Evolutionary conservation across 139 green algal species (phyloP).

Genomic region (Auxenochlorella protothecoides): DNA sequence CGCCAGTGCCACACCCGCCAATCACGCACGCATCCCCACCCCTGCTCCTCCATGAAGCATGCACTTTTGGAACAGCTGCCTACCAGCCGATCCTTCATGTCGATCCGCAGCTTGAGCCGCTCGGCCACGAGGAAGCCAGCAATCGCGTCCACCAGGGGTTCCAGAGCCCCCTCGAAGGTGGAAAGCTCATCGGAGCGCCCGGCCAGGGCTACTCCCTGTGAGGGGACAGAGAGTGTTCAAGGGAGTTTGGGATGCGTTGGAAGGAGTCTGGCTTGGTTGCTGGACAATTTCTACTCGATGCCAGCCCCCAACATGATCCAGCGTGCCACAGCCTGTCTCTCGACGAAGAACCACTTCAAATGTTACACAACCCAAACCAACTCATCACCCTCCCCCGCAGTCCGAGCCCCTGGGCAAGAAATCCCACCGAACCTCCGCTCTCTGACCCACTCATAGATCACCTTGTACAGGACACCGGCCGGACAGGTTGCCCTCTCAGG

Average conservation of each 20-base stretch:
- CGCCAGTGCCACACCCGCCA: constrained; percentile 3
- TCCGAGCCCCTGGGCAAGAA: background rate
- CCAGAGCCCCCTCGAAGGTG: constrained; percentile 17
- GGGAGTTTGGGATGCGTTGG: too few relatives aligned
- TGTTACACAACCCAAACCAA: background rate
- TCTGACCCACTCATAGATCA: background rate
- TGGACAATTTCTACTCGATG: too few relatives aligned
- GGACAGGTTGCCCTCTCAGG: constrained; percentile 9
- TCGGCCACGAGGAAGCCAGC: constrained; percentile 27
- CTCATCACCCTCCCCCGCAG: background rate
- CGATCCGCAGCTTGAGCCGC: constrained; percentile 10
- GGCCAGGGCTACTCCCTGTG: background rate
- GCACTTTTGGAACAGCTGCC: constrained; percentile 6
- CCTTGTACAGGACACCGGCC: constrained; percentile 13
- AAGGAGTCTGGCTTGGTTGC: too few relatives aligned
- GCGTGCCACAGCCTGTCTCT: background rate
- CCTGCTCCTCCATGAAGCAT: constrained; percentile 8
- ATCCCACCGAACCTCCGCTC: background rate
- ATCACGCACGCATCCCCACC: constrained; percentile 3
- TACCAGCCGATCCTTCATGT: constrained; percentile 24
- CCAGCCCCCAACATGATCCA: background rate
- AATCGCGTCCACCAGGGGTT: constrained; percentile 18
- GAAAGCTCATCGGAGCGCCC: background rate
- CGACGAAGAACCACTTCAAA: background rate
- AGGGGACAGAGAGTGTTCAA: background rate